Evolutionary conservation across 2,329 filamentous ascomycete species (phyloP), one percentile per base, ranked within the genome.

Genomic region (Xylaria sp.): DNA sequence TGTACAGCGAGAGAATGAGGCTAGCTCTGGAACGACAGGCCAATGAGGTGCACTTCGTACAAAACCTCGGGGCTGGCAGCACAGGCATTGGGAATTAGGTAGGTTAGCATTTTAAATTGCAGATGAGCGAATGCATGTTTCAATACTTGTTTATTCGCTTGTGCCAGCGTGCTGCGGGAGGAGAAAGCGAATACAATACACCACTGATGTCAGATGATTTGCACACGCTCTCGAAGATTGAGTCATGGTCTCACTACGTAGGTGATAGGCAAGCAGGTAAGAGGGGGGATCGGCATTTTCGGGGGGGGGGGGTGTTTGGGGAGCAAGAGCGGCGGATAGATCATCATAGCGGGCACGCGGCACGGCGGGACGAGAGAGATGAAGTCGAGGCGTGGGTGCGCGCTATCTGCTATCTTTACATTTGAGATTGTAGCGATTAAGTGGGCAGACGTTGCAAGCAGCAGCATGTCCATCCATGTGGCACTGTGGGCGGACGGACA

Each of bases 41-140:
- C 8, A 85, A 92, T 68, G 91, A 94, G 71, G 84, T 89, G 54
- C 79, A 86, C 61, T 91, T 90, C 71, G 83, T 93, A 70, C 83
- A 83, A 60, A 84, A 85, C 21, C 77, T 92, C 63, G 87, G 85
- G 16, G 70, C 85, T 70, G 75, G 72, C 54, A 66, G 67, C 49
- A 66, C 67, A 60, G 57, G 55, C 43, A 61, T 49, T 58, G 59
- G 59, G 51, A 51, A 56, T 44, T 63, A 62, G 47, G 51, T 50
- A 13, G 9, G 19, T 48, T 22, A 37, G 57, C 39, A 44, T 43
- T 46, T 60, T n/a, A n/a, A 44, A 53, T 51, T 44, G 44, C 22
- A 13, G 41, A 26, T 13, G 44, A 37, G 13, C 6, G 40, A n/a
- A 43, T 51, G 17, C 44, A 52, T 38, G 40, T 22, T 45, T 41